Conservation (phyloP, 2,329 filamentous ascomycete species). For the Mollisia scopiformis region DNA sequence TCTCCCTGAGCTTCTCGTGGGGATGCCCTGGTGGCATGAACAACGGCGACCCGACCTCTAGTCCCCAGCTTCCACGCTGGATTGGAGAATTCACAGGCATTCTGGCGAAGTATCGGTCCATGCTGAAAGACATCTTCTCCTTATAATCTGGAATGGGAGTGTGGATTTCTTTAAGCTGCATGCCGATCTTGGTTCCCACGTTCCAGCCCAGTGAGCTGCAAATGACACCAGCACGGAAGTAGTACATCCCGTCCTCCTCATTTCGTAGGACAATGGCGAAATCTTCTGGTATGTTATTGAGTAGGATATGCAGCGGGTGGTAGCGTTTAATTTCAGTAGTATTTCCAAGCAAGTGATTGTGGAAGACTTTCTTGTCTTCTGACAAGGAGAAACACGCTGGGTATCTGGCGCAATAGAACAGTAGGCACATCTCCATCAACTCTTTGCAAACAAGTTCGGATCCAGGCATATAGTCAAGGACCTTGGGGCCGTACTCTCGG, state of each 20-base stretch:
- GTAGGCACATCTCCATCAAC: constrained; percentile 82
- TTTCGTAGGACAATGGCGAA: constrained; percentile 78
- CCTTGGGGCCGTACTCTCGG: constrained; percentile 60
- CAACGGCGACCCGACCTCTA: constrained; percentile 75
- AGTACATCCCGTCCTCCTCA: constrained; percentile 71
- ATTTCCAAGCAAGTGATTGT: constrained; percentile 70
- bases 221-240: constrained; percentile 74
- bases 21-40: constrained; percentile 73
- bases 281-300: constrained; percentile 83
- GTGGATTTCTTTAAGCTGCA: constrained; percentile 73
- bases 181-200: constrained; percentile 72
- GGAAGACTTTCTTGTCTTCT: constrained; percentile 56
- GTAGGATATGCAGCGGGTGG: constrained; percentile 69
- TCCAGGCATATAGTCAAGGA: constrained; percentile 72
- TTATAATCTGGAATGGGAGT: constrained; percentile 78
- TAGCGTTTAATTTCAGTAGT: constrained; percentile 61
- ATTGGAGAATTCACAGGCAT: constrained; percentile 76
- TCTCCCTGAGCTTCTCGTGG: constrained; percentile 60
- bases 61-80: constrained; percentile 82
- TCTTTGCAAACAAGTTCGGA: constrained; percentile 82
- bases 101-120: constrained; percentile 84
- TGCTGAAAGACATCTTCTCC: constrained; percentile 84
- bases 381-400: constrained; percentile 72
- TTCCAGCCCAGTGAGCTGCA: constrained; percentile 85
- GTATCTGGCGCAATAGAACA: constrained; percentile 79